phyloP scores from a whole-genome alignment of 352 stramenopile genomes.

The Phytophthora hibernalis region DNA sequence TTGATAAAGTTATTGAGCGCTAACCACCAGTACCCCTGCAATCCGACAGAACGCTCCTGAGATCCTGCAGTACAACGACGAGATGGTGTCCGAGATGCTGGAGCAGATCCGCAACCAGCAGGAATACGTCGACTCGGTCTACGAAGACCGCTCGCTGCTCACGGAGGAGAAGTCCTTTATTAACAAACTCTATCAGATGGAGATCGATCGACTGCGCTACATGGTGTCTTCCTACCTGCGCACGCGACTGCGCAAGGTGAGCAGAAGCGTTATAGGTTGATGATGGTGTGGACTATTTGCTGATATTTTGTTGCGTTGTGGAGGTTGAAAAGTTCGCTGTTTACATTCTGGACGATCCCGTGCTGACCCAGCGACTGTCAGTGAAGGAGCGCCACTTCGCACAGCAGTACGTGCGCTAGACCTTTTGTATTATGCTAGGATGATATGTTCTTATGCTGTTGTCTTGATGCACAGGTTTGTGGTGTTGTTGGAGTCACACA shows the following conservation, averaged over 20 bases:
- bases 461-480: constrained; percentile 43
- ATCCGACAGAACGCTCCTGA: constrained; percentile 74
- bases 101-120: constrained; percentile 89
- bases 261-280: neutral
- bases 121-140: constrained; percentile 86
- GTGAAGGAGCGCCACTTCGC: constrained; percentile 79
- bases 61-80: constrained; percentile 75
- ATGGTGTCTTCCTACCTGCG: constrained; percentile 87
- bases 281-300: neutral
- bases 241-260: constrained; percentile 75
- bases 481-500: constrained; percentile 73
- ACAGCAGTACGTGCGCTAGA: constrained; percentile 58
- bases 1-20: constrained; percentile 13
- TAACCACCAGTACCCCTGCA: constrained; percentile 5
- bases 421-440: neutral
- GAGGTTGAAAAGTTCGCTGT: constrained; percentile 83
- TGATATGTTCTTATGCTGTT: constrained; percentile 7
- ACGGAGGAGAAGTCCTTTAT: constrained; percentile 84
- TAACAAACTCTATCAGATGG: constrained; percentile 91
- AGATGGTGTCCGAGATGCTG: constrained; percentile 85
- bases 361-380: constrained; percentile 65
- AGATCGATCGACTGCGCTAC: constrained; percentile 88
- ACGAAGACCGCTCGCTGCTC: constrained; percentile 63
- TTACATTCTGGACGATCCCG: constrained; percentile 58
- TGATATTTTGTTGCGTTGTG: neutral